Percentiles rank a stretch among this genome's conserved stretches.
Evolutionary conservation across 306 rosid genomes (phyloP).

Genomic region (Echinosophora koreensis): DNA sequence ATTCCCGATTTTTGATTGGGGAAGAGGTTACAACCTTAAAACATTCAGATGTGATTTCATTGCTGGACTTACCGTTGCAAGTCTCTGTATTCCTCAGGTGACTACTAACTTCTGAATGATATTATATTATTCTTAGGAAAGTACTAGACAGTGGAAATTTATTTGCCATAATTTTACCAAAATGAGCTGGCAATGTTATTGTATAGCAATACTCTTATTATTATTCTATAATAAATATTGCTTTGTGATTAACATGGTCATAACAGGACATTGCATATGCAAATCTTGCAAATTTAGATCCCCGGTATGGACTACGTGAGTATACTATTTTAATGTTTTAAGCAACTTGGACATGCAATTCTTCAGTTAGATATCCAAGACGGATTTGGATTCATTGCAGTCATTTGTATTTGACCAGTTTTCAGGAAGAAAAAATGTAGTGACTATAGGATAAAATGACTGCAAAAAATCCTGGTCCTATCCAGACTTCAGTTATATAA

Average conservation of each 20-base stretch:
- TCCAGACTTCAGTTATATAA: not conserved
- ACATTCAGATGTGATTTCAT: slow-evolving; percentile 66
- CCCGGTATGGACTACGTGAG: slow-evolving; percentile 64
- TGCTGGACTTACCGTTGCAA: slow-evolving; percentile 81
- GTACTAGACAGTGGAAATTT: no score
- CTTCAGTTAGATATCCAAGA: not conserved
- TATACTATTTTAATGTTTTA: not conserved
- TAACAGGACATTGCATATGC: slow-evolving; percentile 59
- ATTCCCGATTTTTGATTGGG: slow-evolving; percentile 74
- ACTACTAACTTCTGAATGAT: not conserved
- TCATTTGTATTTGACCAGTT: no score
- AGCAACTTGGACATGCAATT: slow-evolving; percentile 2
- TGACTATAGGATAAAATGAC: no score
- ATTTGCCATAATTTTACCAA: not conserved
- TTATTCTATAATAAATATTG: no score
- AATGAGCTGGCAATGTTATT: no score
- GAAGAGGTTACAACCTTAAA: slow-evolving; percentile 50
- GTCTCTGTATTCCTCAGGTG: slow-evolving; percentile 89
- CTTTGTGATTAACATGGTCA: slow-evolving; percentile 6
- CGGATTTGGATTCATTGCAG: no score
- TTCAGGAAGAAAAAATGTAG: no score
- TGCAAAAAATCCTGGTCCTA: no score
- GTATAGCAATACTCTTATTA: not conserved
- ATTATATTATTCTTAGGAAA: no score
- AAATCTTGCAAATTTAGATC: slow-evolving; percentile 61